These are phyloP conservation scores for Candida dendrica DNA, from an alignment of 805 yeast genomes.

Conservation along the genomic window DNA sequence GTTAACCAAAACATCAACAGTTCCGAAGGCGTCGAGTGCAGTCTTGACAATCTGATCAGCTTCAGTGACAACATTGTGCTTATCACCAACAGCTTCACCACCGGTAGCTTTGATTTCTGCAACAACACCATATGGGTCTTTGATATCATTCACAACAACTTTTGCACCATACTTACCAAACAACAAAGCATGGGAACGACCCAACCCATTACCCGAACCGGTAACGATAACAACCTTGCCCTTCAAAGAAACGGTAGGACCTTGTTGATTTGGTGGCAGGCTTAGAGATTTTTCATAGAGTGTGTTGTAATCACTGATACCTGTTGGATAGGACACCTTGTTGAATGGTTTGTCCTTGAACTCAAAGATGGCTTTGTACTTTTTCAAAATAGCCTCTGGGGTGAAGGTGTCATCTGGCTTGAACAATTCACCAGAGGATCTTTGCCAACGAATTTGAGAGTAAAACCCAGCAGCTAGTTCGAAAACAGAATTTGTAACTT, in stretches of 20 bases:
- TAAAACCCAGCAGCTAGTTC: conserved; percentile 94
- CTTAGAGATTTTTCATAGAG: conserved; percentile 46
- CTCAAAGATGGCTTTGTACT: conserved; percentile 55
- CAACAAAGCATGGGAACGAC: conserved; percentile 79
- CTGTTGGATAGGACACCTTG: conserved; percentile 58
- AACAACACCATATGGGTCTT: conserved; percentile 66
- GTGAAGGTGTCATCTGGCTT: conserved; percentile 73
- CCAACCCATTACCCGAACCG: conserved; percentile 94
- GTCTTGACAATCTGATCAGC: conserved; percentile 70
- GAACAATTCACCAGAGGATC: conserved; percentile 80
- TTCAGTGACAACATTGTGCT: conserved; percentile 72
- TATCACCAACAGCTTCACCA: conserved; percentile 77
- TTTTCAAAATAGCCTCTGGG: conserved; percentile 73
- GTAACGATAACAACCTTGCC: conserved; percentile 87
- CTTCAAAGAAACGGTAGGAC: conserved; percentile 53
- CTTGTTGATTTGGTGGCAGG: conserved; percentile 54
- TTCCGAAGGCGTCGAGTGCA: conserved; percentile 71
- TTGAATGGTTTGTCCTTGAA: conserved; percentile 53
- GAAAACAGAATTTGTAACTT: conserved; percentile 67
- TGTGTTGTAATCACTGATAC: conserved; percentile 62
- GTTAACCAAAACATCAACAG: conserved; percentile 78
- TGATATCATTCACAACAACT: conserved; percentile 88
- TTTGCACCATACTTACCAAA: conserved; percentile 91
- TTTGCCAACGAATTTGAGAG: conserved; percentile 91
- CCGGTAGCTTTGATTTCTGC: conserved; percentile 67